A percentile compares a stretch with the other conserved stretches of the same genome.
Conservation (phyloP, 2,329 filamentous ascomycete species). For the Aaosphaeria arxii region DNA sequence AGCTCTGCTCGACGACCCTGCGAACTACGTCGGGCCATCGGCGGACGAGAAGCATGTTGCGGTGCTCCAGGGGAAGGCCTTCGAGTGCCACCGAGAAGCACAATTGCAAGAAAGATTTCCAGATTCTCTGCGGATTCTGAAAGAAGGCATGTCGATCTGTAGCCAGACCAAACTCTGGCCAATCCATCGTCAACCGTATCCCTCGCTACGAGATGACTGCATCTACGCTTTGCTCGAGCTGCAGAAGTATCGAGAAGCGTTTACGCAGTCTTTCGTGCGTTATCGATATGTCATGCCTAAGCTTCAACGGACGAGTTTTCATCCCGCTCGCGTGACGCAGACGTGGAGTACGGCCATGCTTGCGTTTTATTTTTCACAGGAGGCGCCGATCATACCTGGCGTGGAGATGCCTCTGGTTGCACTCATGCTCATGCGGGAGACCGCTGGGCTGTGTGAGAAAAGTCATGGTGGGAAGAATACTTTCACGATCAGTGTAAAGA, state of each 20-base stretch:
- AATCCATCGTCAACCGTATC: conserved; percentile 53
- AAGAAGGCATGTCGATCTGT: conserved; percentile 41
- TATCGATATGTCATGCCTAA: conserved; percentile 52
- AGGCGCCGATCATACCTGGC: neutral
- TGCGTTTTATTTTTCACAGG: conserved; percentile 22
- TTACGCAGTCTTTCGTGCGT: conserved; percentile 50
- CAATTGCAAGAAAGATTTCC: conserved; percentile 6
- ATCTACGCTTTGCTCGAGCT: conserved; percentile 47
- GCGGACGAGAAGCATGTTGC: conserved; percentile 23
- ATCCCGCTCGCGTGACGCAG: conserved; percentile 56
- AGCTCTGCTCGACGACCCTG: conserved; percentile 12
- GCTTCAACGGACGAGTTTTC: conserved; percentile 47
- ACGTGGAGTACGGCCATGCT: conserved; percentile 40
- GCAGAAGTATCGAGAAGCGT: conserved; percentile 46
- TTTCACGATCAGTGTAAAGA: conserved; percentile 40
- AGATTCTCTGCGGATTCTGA: conserved; percentile 12
- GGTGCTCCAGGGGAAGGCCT: conserved; percentile 23
- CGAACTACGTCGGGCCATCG: conserved; percentile 23
- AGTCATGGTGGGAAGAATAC: conserved; percentile 44
- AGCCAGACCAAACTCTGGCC: conserved; percentile 44
- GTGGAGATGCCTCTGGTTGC: conserved; percentile 43
- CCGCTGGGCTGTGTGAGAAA: conserved; percentile 35
- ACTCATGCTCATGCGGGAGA: conserved; percentile 42
- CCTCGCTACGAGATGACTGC: conserved; percentile 53
- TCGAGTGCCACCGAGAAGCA: conserved; percentile 19